These are phyloP conservation scores for Candida gigantensis DNA, from an alignment of 1,139 yeast species.

Conservation along the genomic window DNA sequence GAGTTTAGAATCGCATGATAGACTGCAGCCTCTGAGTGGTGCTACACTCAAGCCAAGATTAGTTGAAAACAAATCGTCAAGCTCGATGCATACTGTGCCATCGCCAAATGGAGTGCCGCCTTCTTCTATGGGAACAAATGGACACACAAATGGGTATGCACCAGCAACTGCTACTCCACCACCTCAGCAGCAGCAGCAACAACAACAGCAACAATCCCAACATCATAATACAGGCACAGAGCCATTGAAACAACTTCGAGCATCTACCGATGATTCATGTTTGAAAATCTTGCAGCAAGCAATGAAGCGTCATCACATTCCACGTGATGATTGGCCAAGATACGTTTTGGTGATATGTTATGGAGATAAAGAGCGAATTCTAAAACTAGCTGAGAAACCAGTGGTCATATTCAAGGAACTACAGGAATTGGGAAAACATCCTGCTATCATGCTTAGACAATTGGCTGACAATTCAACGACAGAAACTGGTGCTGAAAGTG, in stretches of 20 bases:
- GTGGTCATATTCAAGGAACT: constrained; percentile 85
- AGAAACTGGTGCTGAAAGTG: constrained; percentile 34
- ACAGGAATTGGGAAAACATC: constrained; percentile 84
- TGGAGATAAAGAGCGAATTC: constrained; percentile 84
- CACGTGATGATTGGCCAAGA: constrained; percentile 81
- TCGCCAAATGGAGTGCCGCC: constrained; percentile 6
- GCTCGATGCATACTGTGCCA: constrained; percentile 13
- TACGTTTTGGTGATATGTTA: constrained; percentile 89
- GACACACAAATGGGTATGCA: constrained; percentile 2
- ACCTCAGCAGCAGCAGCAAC: too few species aligned
- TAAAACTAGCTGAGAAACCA: constrained; percentile 86
- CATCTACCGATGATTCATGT: constrained; percentile 91
- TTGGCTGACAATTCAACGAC: constrained; percentile 48
- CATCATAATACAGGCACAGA: constrained; percentile 35
- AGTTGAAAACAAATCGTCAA: constrained; percentile 23
- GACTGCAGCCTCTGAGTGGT: constrained; percentile 4
- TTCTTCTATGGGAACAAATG: constrained; percentile 3
- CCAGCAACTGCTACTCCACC: constrained; percentile 6
- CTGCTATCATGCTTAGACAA: constrained; percentile 90
- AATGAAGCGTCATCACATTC: constrained; percentile 80
- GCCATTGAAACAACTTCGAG: constrained; percentile 82
- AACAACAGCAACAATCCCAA: constrained; percentile 1
- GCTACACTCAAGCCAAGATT: constrained; percentile 29
- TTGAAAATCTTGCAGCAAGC: constrained; percentile 87
- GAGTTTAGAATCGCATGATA: constrained; percentile 7